Evolutionary conservation across 2,329 filamentous ascomycete species (phyloP), one percentile per base, ranked within the genome.

Genomic region (Apiospora saccharicola): DNA sequence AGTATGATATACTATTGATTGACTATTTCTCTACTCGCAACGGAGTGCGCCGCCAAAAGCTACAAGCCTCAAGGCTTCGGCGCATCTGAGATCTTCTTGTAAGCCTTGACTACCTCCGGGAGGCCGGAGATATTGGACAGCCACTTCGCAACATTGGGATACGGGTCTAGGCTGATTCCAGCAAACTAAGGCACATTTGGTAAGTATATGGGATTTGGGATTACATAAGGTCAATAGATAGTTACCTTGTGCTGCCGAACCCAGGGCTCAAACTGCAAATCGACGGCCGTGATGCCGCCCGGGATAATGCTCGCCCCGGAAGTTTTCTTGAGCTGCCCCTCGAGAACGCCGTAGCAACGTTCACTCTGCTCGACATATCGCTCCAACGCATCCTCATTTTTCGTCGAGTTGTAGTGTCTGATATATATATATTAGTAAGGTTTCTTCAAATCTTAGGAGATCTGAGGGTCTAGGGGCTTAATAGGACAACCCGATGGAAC

Each of bases 201-300:
- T 64, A n/a, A 64, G 57, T 13, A 41, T 6, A 8, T 24, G 2
- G 34, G 37, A 8, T 8, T 41, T n/a, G 8, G 4, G n/a, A 2
- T 6, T n/a, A n/a, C 19, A 22, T n/a, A 10, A 22, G 10, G 2
- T 57, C 7, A 2, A 30, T 13, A 8, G 57, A 12, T 10, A 41
- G 0, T 19, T 41, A 64, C 57, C 57, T 68, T 41, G 73, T 82
- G 77, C 72, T 82, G 77, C 14, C 80, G 76, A 3, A 85, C 78
- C 83, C 83, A 86, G 4, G 82, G 81, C 73, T 84, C 81, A 68
- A 82, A 84, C 73, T 85, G 83, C 51, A 81, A 77, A 73, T 85
- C 84, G 1, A 84, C 83, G 1, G 82, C 82, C 30, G 78, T 82
- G 44, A 81, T 72, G 0, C 79, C 78, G 3, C 80, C 78, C 2